A percentile compares a stretch with the other conserved stretches of the same genome.
Evolutionary conservation across 768 basidiomycete species (phyloP).

Genomic region (Rhodosporidiobolus sp.): DNA sequence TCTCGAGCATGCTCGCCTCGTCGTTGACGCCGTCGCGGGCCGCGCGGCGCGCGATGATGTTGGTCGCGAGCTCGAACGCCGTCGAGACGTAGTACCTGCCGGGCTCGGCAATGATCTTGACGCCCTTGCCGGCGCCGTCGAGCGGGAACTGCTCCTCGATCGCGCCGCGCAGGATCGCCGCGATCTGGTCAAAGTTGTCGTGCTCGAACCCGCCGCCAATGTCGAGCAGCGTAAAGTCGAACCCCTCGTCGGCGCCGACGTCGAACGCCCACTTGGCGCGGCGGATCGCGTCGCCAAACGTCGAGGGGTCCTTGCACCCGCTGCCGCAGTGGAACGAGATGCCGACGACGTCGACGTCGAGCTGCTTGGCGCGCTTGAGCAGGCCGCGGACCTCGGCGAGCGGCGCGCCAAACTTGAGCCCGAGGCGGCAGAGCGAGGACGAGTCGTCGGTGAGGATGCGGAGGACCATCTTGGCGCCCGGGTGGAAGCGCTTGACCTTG

Average conservation of each 20-base stretch:
- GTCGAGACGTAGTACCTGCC: slow-evolving; percentile 78
- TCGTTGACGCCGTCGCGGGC: slow-evolving; percentile 49
- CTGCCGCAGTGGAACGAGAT: slow-evolving; percentile 98
- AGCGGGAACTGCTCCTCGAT: slow-evolving; percentile 78
- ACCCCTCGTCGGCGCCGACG: slow-evolving; percentile 77
- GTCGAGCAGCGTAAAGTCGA: slow-evolving; percentile 77
- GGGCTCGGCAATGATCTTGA: slow-evolving; percentile 90
- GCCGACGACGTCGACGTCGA: slow-evolving; percentile 81
- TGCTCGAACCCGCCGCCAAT: slow-evolving; percentile 97
- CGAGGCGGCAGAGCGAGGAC: slow-evolving; percentile 86
- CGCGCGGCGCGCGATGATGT: slow-evolving; percentile 84
- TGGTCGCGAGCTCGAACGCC: slow-evolving; percentile 70
- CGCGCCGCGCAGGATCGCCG: slow-evolving; percentile 64
- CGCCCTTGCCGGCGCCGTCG: slow-evolving; percentile 51
- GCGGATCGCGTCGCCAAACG: slow-evolving; percentile 83
- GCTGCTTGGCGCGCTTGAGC: slow-evolving; percentile 70
- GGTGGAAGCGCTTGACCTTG: slow-evolving; percentile 81
- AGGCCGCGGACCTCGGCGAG: slow-evolving; percentile 73
- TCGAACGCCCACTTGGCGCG: slow-evolving; percentile 81
- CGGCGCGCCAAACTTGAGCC: slow-evolving; percentile 94
- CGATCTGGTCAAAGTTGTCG: slow-evolving; percentile 74
- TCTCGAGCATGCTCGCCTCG: slow-evolving; percentile 44
- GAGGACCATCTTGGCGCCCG: slow-evolving; percentile 77
- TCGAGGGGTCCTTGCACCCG: slow-evolving; percentile 87
- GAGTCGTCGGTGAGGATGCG: slow-evolving; percentile 98